phyloP scores from a whole-genome alignment of 495 filamentous ascomycete species.

The Neurospora tetraspora region DNA sequence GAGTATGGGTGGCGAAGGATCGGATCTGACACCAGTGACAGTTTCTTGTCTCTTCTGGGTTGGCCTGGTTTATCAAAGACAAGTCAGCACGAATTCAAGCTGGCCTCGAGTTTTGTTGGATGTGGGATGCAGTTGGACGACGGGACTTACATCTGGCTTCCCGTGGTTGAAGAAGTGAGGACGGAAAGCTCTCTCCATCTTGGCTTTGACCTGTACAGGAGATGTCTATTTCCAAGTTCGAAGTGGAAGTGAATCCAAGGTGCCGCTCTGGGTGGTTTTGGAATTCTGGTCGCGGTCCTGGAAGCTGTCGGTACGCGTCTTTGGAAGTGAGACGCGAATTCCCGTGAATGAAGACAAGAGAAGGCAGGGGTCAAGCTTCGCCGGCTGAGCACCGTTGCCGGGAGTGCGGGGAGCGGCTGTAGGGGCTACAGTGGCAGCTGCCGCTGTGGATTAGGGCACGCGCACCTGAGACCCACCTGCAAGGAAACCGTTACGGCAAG shows the following conservation, averaged over 20 bases:
- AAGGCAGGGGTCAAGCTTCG: not conserved
- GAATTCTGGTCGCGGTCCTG: not conserved
- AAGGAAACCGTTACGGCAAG: not conserved
- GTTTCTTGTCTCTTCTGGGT: constrained; percentile 18
- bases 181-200: constrained; percentile 28
- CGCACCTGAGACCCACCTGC: not conserved
- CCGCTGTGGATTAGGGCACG: not conserved
- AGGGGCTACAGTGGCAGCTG: not conserved
- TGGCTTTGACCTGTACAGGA: not conserved
- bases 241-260: not conserved
- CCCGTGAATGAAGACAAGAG: not conserved
- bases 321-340: not conserved
- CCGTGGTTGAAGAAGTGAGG: constrained; percentile 36
- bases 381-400: not conserved
- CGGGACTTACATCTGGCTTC: constrained; percentile 22
- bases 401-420: not conserved
- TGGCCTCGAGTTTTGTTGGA: not conserved
- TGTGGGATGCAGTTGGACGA: not conserved
- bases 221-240: not conserved
- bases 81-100: not conserved
- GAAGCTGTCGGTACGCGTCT: not conserved
- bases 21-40: constrained; percentile 46
- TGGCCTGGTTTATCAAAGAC: constrained; percentile 2
- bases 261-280: not conserved
- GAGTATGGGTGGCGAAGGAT: constrained; percentile 28